Conservation (phyloP, 805 yeast genomes). For the Sungouiella blattae region DNA sequence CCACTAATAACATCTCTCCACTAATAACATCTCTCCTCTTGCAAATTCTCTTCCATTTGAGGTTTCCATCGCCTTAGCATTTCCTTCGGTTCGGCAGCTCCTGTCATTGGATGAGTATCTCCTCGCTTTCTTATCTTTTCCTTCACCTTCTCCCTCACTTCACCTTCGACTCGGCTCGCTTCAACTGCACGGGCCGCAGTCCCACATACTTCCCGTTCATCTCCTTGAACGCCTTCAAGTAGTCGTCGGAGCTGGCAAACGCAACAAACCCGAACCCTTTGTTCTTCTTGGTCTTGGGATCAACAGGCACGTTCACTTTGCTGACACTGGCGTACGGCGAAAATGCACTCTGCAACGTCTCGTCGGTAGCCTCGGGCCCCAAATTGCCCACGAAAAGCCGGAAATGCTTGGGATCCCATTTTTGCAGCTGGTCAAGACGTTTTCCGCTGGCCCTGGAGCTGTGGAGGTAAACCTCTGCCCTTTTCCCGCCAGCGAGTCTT, state of each 20-base stretch:
- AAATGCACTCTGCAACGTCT: slow-evolving; percentile 53
- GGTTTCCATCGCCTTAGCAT: no score
- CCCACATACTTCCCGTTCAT: slow-evolving; percentile 78
- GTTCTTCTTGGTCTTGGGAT: slow-evolving; percentile 41
- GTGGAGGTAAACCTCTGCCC: slow-evolving; percentile 30
- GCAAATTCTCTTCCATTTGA: no score
- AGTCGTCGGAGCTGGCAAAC: slow-evolving; percentile 62
- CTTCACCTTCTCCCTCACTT: slow-evolving; percentile 16
- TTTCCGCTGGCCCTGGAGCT: slow-evolving; percentile 2
- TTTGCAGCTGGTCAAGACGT: slow-evolving; percentile 32
- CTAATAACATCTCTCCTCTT: no score
- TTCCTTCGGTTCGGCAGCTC: no score
- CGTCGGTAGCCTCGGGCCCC: slow-evolving; percentile 64
- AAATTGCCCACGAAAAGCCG: slow-evolving; percentile 73
- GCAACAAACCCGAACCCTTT: slow-evolving; percentile 78
- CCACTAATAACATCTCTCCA: no score
- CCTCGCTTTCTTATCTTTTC: background rate
- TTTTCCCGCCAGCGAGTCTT: slow-evolving; percentile 49
- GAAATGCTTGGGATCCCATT: slow-evolving; percentile 71
- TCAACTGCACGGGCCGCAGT: slow-evolving; percentile 64
- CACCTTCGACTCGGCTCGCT: slow-evolving; percentile 50
- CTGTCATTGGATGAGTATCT: no score
- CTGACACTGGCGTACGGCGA: slow-evolving; percentile 48
- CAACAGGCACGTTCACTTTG: slow-evolving; percentile 59
- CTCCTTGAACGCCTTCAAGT: slow-evolving; percentile 65